Evolutionary conservation across 371 early-diverging fungal species (phyloP), one percentile per base, ranked within the genome.

Genomic region (Paraphysoderma sedebokerense): DNA sequence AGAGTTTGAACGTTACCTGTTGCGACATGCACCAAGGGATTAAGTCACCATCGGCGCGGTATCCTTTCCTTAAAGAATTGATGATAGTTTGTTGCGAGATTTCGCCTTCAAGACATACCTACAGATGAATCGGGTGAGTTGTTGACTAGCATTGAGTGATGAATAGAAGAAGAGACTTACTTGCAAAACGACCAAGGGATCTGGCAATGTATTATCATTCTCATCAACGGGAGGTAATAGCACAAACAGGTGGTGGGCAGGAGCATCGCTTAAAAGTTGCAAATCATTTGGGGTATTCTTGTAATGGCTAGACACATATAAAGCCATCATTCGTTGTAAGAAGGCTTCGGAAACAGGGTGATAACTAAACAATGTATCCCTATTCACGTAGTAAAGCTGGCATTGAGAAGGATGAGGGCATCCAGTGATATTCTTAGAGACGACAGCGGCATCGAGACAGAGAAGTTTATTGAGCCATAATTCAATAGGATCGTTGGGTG

Each of bases 221-320:
- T 58, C 57, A 17, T 52, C 51, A 24, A 82, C 67, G 9, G 92
- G 92, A 35, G 96, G 91, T 31, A 98, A 60, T 24, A 99, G 78
- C 13, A 95, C 96, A 74, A 95, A 93, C 48, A 99, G 65, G 53
- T 91, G 87, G 65, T 98, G 98, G 2, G 92, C 92, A n/a, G 95
- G 95, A 1, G 93, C 93, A 56, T 99, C 98, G 66, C 88, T 88
- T 72, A 98, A 72, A 47, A 95, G 72, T 66, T 98, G 95, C 58
- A 99, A 62, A 64, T 99, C 99, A 66, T 99, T 93, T 44, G 99
- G 99, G 32, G 86, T 83, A 69, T 98, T 99, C 72, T 95, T 99
- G 77, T 99, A 99, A 61, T 99, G 99, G 52, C 92, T 87, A 23
- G 96, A 83, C 26, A 93, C 93, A 57, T 98, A 98, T 36, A 98